Percentiles rank a stretch among this genome's conserved stretches.
Evolutionary conservation across 148 eudicot species (phyloP).

Genomic region (Talinum fruticosum): DNA sequence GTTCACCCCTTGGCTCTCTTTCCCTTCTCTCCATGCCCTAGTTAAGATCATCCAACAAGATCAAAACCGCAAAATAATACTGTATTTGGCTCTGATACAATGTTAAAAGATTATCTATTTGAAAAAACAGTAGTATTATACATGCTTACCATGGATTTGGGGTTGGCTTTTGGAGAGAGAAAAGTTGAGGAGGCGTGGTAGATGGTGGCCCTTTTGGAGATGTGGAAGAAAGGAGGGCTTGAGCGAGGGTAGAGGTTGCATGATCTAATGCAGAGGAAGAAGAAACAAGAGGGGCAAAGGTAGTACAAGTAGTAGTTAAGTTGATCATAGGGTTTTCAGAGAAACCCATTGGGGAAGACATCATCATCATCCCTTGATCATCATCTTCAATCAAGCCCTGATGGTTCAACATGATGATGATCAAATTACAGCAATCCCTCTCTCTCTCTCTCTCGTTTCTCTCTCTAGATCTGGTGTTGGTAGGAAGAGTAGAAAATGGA

Average conservation of each 20-base stretch:
- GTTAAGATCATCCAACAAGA: neutral
- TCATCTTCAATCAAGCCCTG: conserved; percentile 43
- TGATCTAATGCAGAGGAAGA: conserved; percentile 28
- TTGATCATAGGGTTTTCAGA: conserved; percentile 36
- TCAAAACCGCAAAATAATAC: neutral
- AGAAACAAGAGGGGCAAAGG: conserved; percentile 10
- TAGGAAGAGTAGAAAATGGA: conserved; percentile 10
- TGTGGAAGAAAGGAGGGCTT: conserved; percentile 17
- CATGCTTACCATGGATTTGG: conserved; percentile 44
- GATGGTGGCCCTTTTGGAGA: conserved; percentile 24
- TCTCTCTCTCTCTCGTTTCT: conserved; percentile 7
- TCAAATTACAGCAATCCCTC: neutral
- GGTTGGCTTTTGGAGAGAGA: conserved; percentile 43
- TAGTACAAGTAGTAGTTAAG: neutral
- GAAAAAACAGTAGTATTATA: neutral
- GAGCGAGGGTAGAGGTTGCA: conserved; percentile 20
- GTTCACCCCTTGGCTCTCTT: conserved; percentile 19
- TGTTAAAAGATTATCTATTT: neutral
- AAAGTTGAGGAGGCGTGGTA: conserved; percentile 32
- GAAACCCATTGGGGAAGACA: conserved; percentile 45
- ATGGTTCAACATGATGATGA: conserved; percentile 40
- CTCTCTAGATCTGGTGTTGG: neutral
- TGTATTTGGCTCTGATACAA: conserved; percentile 19
- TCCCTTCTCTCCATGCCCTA: conserved; percentile 40
- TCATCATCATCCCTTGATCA: conserved; percentile 29